Base-by-base conservation (phyloP, 345 rosid species). In the Lepidium didymum region DNA sequence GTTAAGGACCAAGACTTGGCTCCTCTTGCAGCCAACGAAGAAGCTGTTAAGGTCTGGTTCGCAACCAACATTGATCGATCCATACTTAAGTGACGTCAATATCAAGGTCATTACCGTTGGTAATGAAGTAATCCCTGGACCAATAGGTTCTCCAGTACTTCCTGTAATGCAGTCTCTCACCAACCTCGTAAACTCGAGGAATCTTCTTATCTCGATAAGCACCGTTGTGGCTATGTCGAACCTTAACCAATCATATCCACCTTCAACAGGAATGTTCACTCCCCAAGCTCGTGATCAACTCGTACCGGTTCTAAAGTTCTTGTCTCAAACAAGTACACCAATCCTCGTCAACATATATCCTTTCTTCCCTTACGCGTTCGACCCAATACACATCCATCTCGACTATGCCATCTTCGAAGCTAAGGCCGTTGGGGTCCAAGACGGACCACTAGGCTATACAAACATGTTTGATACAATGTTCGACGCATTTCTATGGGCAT, bases 111-210 rank as follows among this genome's bases (percentile, higher is more conserved):
- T 81, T 10, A 66, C 76, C 0, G 41, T 66, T 0, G 89, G 87
- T n/a, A 84, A 86, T 23, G 83, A 78, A 78, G 77, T 65, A 25
- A 74, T 82, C 10, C 80, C 82, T 0, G 77, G 81, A 13, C 33
- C 69, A 11, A 12, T 51, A 3, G 68, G 68, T 15, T 31, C 68
- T 35, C 51, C 57, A 1, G 67, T 76, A 14, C 54, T 57, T n/a
- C 72, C 76, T 5, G 82, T 80, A n/a, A 68, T 84, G 72, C 36
- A 38, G 11, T 79, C 76, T 64, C 43, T 78, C 3, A 41, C n/a
- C 7, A 55, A 57, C 1, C 72, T 80, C 8, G 56, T 81, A 3
- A 6, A 9, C 9, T 46, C 67, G 0, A 19, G 46, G 11, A 69
- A 79, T 15, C 72, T 76, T 34, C 34, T 41, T 0, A 60, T 72